phyloP scores from a whole-genome alignment of 495 filamentous ascomycete genomes.

The Podospora pseudocomata region DNA sequence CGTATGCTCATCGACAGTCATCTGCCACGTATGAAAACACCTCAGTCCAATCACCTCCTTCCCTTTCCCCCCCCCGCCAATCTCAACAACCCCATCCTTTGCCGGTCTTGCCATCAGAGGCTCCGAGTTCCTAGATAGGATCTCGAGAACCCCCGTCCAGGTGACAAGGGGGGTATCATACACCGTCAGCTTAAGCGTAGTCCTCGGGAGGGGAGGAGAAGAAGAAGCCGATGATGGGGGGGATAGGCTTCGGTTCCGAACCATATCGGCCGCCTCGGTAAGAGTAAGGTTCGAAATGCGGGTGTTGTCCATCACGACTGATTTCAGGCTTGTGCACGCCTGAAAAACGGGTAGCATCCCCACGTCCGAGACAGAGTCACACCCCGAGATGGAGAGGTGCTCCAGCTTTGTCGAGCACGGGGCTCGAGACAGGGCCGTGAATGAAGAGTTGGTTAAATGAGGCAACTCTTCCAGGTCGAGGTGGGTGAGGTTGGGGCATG shows the following conservation, averaged over 20 bases:
- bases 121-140: conserved; percentile 79
- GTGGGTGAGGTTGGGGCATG: conserved; percentile 72
- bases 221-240: not conserved
- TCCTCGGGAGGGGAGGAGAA: conserved; percentile 16
- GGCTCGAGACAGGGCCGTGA: conserved; percentile 68
- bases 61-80: not conserved
- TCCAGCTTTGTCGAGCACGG: conserved; percentile 67
- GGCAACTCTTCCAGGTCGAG: conserved; percentile 86
- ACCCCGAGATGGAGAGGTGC: conserved; percentile 86
- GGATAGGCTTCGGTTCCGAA: conserved; percentile 58
- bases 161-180: conserved; percentile 90
- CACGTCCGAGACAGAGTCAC: conserved; percentile 75
- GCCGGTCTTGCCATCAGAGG: conserved; percentile 32
- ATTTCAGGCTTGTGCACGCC: conserved; percentile 62
- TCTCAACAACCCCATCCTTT: not conserved
- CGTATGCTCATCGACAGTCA: conserved; percentile 87
- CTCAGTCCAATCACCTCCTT: conserved; percentile 75
- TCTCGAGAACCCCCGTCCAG: conserved; percentile 86
- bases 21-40: conserved; percentile 93
- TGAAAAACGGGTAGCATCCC: conserved; percentile 85
- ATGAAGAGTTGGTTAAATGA: conserved; percentile 66
- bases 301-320: conserved; percentile 90
- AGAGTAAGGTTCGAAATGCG: conserved; percentile 83
- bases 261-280: conserved; percentile 73
- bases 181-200: conserved; percentile 73